Evolutionary conservation across 345 rosid genomes (phyloP), one percentile per base, ranked within the genome.

Genomic region (Hevea brasiliensis): DNA sequence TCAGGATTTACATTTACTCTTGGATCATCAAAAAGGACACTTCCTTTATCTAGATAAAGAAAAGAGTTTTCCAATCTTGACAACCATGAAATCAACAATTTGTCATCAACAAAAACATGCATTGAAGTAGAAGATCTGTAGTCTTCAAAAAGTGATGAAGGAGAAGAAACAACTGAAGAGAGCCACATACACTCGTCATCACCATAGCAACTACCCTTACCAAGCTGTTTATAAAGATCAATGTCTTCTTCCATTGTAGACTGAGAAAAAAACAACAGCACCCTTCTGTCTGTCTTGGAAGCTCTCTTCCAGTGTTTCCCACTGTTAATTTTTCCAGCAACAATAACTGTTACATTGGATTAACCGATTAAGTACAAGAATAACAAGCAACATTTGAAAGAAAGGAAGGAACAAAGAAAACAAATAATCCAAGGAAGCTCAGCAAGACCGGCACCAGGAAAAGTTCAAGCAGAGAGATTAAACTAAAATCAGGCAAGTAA

Each of bases 111-210:
- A 1, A 71, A 74, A 60, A 67, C 64, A 71, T 77, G 82, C 72
- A 83, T 74, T 42, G 85, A 75, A 72, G 76, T 73, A 8, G 81
- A 87, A 6, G 74, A 56, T 55, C 84, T 71, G 5, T 83, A 77
- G 70, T 83, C 84, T 58, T 74, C 77, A 8, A 82, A 79, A 70
- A 78, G 76, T 13, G 77, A 74, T 0, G 79, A 27, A 61, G 84
- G 47, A 20, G 84, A 85, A 0, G 71, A 45, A 17, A 64, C 61
- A 59, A 77, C 82, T 26, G 91, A 87, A 80, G 87, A 79, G 44
- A 87, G 60, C 89, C 87, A 85, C 65, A 68, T 71, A 45, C 79
- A 76, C 4, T 85, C 87, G 23, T 64, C 55, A 17, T 80, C 88
- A 61, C 81, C 82, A 63, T 75, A 74, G 70, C 68, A 70, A 72